Base-by-base conservation (phyloP, 1,139 yeast genomes). In the Yamadazyma spencermartinsiae region DNA sequence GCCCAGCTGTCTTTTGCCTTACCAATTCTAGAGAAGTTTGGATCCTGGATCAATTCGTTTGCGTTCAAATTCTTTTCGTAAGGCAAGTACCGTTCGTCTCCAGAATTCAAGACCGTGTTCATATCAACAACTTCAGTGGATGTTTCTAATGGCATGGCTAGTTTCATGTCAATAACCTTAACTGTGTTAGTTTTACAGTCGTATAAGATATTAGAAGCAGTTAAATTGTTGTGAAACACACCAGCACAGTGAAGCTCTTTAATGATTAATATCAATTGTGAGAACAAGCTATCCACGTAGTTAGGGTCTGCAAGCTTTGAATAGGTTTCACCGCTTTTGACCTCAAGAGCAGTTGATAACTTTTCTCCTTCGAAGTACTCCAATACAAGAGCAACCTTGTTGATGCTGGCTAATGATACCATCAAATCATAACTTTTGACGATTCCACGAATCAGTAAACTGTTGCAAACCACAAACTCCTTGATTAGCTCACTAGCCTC, bases 1-100 rank as follows among this genome's bases (percentile, higher is more conserved):
- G 49, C 29, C 40, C 40, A 37, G 15, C 20, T 30, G 25, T 37
- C 40, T 15, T 37, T 37, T 6, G 40, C 28, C 23, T 20, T 20
- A 10, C 23, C 23, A 10, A 20, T 20, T 20, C 23, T 20, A 10
- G 23, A 20, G 23, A 20, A 20, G 10, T 20, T 10, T 20, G 23
- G 23, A 10, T 20, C 23, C 23, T 20, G 7, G 7, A 7, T 7
- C 23, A 20, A 20, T 10, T 20, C 23, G 10, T 20, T 20, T 20
- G 23, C 23, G 23, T 20, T 20, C 23, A 20, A 20, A 20, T 28
- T 14, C 17, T 13, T 28, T 14, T 28, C 33, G 10, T 7, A 7
- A 20, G 23, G 23, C 7, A 20, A 10, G 23, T 20, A 20, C 23
- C 23, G 23, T 20, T 20, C 10, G 10, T 20, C 23, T 20, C 23